Conservation (phyloP, 2,329 filamentous ascomycete species). For the Cordyceps militaris region DNA sequence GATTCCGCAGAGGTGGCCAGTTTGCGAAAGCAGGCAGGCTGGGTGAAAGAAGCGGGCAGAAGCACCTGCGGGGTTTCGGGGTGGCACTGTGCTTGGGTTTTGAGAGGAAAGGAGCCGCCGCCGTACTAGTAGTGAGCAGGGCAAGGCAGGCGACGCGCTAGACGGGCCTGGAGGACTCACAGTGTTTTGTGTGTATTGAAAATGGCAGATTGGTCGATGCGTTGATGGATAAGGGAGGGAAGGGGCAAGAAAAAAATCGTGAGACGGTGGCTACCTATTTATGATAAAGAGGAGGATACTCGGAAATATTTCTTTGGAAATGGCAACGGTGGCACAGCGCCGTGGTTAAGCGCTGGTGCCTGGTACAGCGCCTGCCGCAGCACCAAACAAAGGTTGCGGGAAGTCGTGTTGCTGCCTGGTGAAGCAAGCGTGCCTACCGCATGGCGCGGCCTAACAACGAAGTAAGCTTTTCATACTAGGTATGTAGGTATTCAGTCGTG, state of each 20-base stretch:
- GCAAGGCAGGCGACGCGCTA: too few species aligned
- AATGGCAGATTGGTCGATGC: background rate
- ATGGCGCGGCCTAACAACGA: too few species aligned
- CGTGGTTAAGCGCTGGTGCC: conserved; percentile 2
- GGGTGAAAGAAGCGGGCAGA: conserved; percentile 9
- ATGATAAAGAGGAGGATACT: too few species aligned
- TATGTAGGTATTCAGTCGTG: too few species aligned
- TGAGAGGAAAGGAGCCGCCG: background rate
- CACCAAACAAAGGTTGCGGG: background rate
- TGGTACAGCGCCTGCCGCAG: background rate
- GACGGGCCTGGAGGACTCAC: too few species aligned
- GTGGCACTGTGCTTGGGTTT: background rate
- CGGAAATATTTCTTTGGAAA: too few species aligned
- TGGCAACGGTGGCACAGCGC: background rate
- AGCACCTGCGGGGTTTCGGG: conserved; percentile 6
- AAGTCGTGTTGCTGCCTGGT: background rate
- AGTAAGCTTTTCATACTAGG: too few species aligned
- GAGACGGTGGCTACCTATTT: background rate
- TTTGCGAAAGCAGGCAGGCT: background rate
- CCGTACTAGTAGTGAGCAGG: background rate
- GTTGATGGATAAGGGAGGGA: background rate
- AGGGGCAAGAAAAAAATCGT: background rate
- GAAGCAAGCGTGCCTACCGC: too few species aligned
- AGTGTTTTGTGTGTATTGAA: too few species aligned
- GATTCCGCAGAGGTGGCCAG: background rate